Base-by-base conservation (phyloP, 208 protist species). In the Leishmania mexicana region DNA sequence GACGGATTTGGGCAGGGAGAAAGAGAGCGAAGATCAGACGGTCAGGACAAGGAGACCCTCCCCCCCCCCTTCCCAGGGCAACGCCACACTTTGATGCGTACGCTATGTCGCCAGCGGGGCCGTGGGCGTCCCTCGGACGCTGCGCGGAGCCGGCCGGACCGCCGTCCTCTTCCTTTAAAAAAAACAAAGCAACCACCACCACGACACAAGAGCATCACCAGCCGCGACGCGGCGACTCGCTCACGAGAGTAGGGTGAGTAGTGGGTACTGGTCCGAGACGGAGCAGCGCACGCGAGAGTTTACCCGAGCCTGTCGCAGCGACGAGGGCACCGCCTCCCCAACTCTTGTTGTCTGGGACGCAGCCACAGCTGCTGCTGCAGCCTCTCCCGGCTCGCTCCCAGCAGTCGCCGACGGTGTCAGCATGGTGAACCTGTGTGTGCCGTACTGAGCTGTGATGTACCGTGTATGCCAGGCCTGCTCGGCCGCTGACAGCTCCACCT, bases 241-340 rank as follows among this genome's bases (percentile, higher is more conserved):
- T 88, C 79, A 94, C 6, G 78, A 81, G 28, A 96, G 78, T 6
- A 95, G 71, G 10, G 93, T 88, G 53, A 96, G 78, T 40, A 96
- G 85, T n/a, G 93, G 93, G 62, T 90, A 96, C 79, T 92, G 89
- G 75, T 95, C 91, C 1, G 93, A 92, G 21, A 90, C 78, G n/a
- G 90, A 94, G 83, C 87, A 93, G 38, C 65, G 78, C 81, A 92
- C 83, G 40, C 77, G 83, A 75, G 83, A 57, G 8, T 11, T 42
- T 47, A 86, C 74, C 13, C 57, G 42, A 19, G 75, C 74, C 62
- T 40, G 47, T 31, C 67, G 75, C 47, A 75, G 85, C 45, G 65
- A n/a, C 38, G 49, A 40, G 19, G 21, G 49, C 58, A 73, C 35
- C 77, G 67, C 31, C 70, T 31, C 77, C 38, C 31, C 58, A 19